Conservation (phyloP, 2,329 filamentous ascomycete genomes). For the Setomelanomma holmii region DNA sequence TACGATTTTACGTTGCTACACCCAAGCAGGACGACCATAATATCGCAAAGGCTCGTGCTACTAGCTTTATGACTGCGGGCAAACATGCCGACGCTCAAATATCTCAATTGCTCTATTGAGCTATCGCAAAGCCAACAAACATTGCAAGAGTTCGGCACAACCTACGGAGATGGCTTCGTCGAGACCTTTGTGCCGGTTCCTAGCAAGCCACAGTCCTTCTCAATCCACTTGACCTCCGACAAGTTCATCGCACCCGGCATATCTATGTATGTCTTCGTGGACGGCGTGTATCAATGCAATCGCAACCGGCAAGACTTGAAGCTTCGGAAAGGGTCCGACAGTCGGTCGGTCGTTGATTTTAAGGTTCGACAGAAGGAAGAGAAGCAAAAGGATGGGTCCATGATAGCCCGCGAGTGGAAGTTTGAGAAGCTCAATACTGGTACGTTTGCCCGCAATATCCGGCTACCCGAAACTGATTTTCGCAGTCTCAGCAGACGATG, state of each 20-base stretch:
- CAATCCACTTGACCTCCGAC: conserved; percentile 56
- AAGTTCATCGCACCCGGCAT: conserved; percentile 62
- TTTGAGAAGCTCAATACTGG: conserved; percentile 60
- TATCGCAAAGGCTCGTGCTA: not conserved
- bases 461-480: conserved; percentile 17
- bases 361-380: conserved; percentile 63
- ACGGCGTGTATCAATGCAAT: conserved; percentile 65
- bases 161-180: conserved; percentile 60
- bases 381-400: conserved; percentile 52
- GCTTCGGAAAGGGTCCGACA: conserved; percentile 36
- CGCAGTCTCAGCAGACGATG: conserved; percentile 48
- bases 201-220: conserved; percentile 53
- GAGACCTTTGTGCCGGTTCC: conserved; percentile 61
- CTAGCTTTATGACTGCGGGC: not conserved
- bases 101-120: conserved; percentile 61
- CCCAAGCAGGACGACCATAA: too few species aligned
- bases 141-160: conserved; percentile 58
- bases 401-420: conserved; percentile 61
- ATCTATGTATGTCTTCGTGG: conserved; percentile 64
- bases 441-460: conserved; percentile 30
- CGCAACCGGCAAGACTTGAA: conserved; percentile 57
- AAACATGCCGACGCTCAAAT: conserved; percentile 62
- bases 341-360: conserved; percentile 55
- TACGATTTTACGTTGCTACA: too few species aligned
- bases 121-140: conserved; percentile 49